Conservation (phyloP, 495 filamentous ascomycete genomes). For the Neurospora tetrasperma region DNA sequence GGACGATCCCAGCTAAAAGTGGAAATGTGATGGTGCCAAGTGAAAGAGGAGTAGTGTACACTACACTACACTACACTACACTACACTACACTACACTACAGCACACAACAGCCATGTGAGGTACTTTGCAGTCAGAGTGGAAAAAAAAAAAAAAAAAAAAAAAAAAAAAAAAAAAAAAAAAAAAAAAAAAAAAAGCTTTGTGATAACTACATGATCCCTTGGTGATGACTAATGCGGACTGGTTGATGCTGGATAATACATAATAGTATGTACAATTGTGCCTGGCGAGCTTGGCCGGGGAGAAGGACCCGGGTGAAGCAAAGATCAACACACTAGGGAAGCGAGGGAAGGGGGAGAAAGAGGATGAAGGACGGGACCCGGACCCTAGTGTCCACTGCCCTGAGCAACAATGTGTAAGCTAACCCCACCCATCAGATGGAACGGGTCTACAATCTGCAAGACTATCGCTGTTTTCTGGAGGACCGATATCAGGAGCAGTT, state of each 20-base stretch:
- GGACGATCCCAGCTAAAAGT: neutral
- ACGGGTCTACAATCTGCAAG: neutral
- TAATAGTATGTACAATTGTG: neutral
- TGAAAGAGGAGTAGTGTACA: neutral
- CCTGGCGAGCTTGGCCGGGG: neutral
- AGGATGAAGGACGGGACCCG: neutral
- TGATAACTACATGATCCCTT: neutral
- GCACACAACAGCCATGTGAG: neutral
- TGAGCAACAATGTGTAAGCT: neutral
- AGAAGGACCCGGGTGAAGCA: neutral
- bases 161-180: too few relatives aligned
- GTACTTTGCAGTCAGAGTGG: neutral
- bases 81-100: neutral
- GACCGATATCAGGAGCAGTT: neutral
- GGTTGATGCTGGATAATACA: neutral
- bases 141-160: too few relatives aligned
- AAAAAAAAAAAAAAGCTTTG: neutral
- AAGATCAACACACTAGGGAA: neutral
- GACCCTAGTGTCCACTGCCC: neutral
- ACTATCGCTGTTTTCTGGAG: neutral
- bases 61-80: neutral
- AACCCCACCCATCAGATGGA: neutral
- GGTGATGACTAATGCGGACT: neutral
- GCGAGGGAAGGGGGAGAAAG: neutral
- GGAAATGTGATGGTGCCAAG: neutral